Percentiles rank a stretch among this genome's conserved stretches.
Evolutionary conservation across 106 monocot genomes (phyloP).

Genomic region (Vanilla planifolia): DNA sequence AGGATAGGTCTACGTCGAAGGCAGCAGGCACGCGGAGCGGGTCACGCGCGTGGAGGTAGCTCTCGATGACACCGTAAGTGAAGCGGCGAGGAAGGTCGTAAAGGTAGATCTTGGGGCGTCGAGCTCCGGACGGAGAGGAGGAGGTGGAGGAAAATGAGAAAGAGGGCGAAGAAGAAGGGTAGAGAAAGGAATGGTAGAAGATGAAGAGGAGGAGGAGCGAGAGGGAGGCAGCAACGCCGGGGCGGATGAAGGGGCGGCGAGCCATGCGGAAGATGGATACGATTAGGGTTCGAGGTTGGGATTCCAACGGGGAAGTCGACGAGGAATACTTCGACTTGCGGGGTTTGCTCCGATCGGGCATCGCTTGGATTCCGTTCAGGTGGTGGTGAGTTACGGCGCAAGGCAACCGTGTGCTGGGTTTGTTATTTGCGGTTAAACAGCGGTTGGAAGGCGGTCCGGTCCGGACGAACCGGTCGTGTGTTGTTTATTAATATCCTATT

Average conservation of each 20-base stretch:
- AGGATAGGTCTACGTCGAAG: conserved; percentile 17
- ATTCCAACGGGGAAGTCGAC: neutral
- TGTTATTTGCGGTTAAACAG: too few relatives aligned
- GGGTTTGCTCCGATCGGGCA: conserved; percentile 16
- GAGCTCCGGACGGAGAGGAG: neutral
- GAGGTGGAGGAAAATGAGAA: neutral
- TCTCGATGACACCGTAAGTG: conserved; percentile 73
- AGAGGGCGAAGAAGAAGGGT: conserved; percentile 4
- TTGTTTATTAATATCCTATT: too few relatives aligned
- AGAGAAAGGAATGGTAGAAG: neutral
- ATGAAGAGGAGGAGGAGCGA: conserved; percentile 2
- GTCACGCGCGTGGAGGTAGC: conserved; percentile 61
- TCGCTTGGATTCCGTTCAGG: too few relatives aligned
- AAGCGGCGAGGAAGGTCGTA: conserved; percentile 75
- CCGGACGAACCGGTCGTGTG: too few relatives aligned
- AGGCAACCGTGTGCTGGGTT: too few relatives aligned
- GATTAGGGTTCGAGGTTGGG: conserved; percentile 7
- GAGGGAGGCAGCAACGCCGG: conserved; percentile 6
- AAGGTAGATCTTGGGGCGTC: conserved; percentile 59
- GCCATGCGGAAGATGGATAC: neutral
- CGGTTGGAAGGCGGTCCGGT: too few relatives aligned
- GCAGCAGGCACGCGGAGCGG: neutral
- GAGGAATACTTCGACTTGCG: conserved; percentile 4
- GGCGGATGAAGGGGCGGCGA: conserved; percentile 14
- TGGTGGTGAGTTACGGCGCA: too few relatives aligned